These are phyloP conservation scores for Penicillium coprophilum DNA, from an alignment of 495 filamentous ascomycete species.

Conservation along the genomic window DNA sequence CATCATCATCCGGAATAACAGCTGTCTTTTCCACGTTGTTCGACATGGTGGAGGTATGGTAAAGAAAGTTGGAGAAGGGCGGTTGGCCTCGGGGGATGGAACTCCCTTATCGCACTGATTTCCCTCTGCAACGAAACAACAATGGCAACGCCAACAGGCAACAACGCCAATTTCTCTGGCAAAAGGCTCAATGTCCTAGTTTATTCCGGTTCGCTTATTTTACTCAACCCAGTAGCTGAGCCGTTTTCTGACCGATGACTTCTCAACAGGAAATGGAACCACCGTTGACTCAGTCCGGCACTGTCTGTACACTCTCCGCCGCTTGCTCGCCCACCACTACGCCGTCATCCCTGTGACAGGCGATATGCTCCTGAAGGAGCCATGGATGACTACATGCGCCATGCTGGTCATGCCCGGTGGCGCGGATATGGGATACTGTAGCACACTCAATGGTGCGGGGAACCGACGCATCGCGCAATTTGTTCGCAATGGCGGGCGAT, in stretches of 20 bases:
- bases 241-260: slow-evolving; percentile 30
- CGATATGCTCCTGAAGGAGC: slow-evolving; percentile 80
- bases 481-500: slow-evolving; percentile 80
- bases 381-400: slow-evolving; percentile 84
- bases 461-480: slow-evolving; percentile 82
- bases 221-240: slow-evolving; percentile 22
- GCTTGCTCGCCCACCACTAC: slow-evolving; percentile 88
- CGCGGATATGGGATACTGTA: slow-evolving; percentile 91
- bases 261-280: slow-evolving; percentile 69
- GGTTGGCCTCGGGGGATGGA: slow-evolving; percentile 17
- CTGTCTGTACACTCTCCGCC: slow-evolving; percentile 81
- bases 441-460: slow-evolving; percentile 80
- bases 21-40: slow-evolving; percentile 38
- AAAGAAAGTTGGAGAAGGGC: slow-evolving; percentile 12
- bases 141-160: slow-evolving; percentile 36
- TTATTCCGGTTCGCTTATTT: slow-evolving; percentile 65
- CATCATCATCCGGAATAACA: slow-evolving; percentile 58
- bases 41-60: slow-evolving; percentile 34
- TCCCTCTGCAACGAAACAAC: slow-evolving; percentile 18
- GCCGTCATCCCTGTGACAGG: slow-evolving; percentile 84
- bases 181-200: slow-evolving; percentile 82
- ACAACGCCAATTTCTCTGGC: slow-evolving; percentile 50
- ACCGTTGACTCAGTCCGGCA: slow-evolving; percentile 88
- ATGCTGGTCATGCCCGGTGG: slow-evolving; percentile 91
- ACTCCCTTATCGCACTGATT: slow-evolving; percentile 29